These are phyloP conservation scores for Sphagnum magellanicum DNA, from an alignment of 228 moss, liverwort and hornwort genomes.

Conservation along the genomic window DNA sequence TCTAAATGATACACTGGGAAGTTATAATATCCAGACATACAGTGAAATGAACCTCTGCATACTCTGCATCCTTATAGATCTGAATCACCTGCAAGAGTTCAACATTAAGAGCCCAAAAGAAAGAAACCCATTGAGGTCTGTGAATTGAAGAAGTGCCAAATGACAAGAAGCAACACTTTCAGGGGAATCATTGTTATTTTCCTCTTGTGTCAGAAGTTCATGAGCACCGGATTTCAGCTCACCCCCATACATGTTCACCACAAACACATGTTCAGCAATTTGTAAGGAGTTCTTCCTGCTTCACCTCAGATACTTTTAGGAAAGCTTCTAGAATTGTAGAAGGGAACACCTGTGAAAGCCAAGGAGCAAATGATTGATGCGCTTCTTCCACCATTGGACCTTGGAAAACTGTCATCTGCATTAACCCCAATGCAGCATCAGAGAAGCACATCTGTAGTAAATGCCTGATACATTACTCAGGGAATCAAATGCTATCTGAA, in stretches of 20 bases:
- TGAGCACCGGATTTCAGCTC: background rate
- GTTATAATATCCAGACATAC: conserved; percentile 23
- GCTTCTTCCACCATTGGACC: conserved; percentile 89
- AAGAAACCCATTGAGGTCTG: too few species aligned
- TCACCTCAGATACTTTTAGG: background rate
- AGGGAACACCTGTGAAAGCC: conserved; percentile 69
- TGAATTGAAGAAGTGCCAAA: too few species aligned
- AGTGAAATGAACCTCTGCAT: conserved; percentile 86
- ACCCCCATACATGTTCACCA: background rate
- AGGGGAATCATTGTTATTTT: too few species aligned
- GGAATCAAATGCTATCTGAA: background rate
- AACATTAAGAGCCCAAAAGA: too few species aligned
- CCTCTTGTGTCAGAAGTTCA: too few species aligned
- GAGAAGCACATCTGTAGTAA: too few species aligned
- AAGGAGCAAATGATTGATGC: conserved; percentile 78
- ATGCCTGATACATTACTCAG: background rate
- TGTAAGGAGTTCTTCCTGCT: background rate
- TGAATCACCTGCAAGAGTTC: conserved; percentile 60
- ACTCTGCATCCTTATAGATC: conserved; percentile 65
- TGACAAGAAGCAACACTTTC: too few species aligned
- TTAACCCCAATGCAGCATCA: background rate
- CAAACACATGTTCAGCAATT: too few species aligned
- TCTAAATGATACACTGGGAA: too few species aligned
- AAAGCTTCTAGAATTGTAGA: background rate
- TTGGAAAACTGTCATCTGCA: conserved; percentile 54